Evolutionary conservation across 192 early-diverging fungal genomes (phyloP).

Genomic region (Geosiphon pyriformis): DNA sequence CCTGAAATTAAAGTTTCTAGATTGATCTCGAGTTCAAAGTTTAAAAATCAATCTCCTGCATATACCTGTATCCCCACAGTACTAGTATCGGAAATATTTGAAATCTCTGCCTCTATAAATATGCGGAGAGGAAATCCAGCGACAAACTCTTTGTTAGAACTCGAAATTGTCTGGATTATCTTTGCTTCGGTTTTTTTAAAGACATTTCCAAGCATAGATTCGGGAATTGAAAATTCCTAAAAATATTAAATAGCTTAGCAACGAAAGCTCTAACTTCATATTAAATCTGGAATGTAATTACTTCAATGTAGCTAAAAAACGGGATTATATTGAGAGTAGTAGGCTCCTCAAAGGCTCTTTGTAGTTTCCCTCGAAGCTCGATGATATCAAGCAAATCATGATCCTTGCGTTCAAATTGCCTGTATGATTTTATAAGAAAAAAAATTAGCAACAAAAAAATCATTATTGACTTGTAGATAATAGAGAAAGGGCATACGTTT

Average conservation of each 20-base stretch:
- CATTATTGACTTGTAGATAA: no score
- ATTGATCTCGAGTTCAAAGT: background rate
- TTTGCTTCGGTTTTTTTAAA: conserved; percentile 7
- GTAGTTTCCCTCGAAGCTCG: background rate
- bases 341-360: background rate
- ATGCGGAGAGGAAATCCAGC: conserved; percentile 7
- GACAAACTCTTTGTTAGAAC: background rate
- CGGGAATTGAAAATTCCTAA: background rate
- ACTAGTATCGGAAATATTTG: background rate
- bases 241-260: no score
- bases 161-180: conserved; percentile 10
- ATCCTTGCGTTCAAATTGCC: background rate
- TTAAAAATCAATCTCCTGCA: background rate
- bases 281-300: no score
- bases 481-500: no score
- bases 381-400: background rate
- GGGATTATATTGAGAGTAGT: conserved; percentile 2
- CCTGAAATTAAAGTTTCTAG: no score
- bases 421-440: no score
- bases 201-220: background rate
- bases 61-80: conserved; percentile 4
- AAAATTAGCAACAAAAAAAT: no score
- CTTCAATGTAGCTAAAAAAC: conserved; percentile 12
- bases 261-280: no score
- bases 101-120: conserved; percentile 6